These are phyloP conservation scores for Parietichytrium sp. DNA, from an alignment of 108 stramenopile species.

Conservation along the genomic window DNA sequence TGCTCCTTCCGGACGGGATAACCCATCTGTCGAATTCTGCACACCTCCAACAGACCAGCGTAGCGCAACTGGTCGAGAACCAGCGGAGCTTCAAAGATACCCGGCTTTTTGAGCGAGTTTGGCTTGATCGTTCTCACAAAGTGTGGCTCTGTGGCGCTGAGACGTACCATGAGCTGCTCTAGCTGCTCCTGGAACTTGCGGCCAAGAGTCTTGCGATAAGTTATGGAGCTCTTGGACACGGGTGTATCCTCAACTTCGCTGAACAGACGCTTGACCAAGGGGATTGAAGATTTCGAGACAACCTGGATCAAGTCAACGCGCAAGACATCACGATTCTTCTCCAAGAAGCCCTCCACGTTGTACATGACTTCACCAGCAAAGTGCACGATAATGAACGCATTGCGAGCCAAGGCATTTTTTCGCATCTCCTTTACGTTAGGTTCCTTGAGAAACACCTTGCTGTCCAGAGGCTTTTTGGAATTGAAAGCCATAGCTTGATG, in stretches of 20 bases:
- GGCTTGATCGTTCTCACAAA: slow-evolving; percentile 55
- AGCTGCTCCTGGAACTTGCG: slow-evolving; percentile 41
- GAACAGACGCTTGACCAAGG: background rate
- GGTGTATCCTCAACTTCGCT: background rate
- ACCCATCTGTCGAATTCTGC: slow-evolving; percentile 88
- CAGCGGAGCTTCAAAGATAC: background rate
- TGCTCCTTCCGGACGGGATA: slow-evolving; percentile 82
- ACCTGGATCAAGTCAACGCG: slow-evolving; percentile 39
- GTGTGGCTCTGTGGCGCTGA: slow-evolving; percentile 37
- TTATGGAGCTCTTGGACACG: background rate
- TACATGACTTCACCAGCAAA: slow-evolving; percentile 49
- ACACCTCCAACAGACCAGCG: slow-evolving; percentile 95
- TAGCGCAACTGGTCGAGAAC: slow-evolving; percentile 82
- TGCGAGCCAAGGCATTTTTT: background rate
- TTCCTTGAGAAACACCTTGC: slow-evolving; percentile 51
- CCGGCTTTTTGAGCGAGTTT: background rate
- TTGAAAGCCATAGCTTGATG: background rate
- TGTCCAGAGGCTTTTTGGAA: slow-evolving; percentile 9
- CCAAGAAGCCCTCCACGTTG: slow-evolving; percentile 39
- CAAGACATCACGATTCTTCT: slow-evolving; percentile 50
- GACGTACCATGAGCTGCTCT: slow-evolving; percentile 23
- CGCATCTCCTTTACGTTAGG: slow-evolving; percentile 42
- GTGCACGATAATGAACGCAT: slow-evolving; percentile 46
- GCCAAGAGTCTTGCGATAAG: slow-evolving; percentile 7
- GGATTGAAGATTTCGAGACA: background rate